A percentile compares a stretch with the other conserved stretches of the same genome.
Conservation (phyloP, 2,329 filamentous ascomycete genomes). For the Thelonectria blattea region DNA sequence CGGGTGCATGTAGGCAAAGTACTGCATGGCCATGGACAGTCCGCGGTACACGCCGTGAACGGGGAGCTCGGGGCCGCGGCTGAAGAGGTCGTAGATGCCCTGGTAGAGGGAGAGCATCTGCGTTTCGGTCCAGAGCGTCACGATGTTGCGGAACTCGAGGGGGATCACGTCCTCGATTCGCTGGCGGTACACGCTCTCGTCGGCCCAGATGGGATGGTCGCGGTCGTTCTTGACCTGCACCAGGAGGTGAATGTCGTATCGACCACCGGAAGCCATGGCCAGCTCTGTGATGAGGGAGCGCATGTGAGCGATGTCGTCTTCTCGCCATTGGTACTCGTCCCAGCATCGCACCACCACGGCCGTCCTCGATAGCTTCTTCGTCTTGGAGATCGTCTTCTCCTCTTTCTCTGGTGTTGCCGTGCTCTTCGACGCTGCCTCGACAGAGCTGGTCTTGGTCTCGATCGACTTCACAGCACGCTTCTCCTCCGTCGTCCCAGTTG, state of each 20-base stretch:
- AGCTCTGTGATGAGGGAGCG: constrained; percentile 86
- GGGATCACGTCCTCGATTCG: constrained; percentile 74
- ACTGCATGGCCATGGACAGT: constrained; percentile 92
- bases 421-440: constrained; percentile 7
- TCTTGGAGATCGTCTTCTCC: constrained; percentile 4
- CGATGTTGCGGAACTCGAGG: constrained; percentile 85
- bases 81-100: constrained; percentile 79
- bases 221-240: constrained; percentile 83
- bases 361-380: constrained; percentile 52
- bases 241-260: constrained; percentile 86
- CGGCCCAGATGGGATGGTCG: constrained; percentile 78
- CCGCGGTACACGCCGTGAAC: constrained; percentile 93
- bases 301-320: constrained; percentile 81
- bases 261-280: constrained; percentile 78
- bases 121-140: constrained; percentile 90
- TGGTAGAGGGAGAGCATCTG: constrained; percentile 94
- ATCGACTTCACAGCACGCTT: constrained; percentile 14
- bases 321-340: constrained; percentile 78
- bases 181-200: constrained; percentile 69
- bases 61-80: constrained; percentile 69
- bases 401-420: constrained; percentile 15
- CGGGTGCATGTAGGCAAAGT: constrained; percentile 86
- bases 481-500: constrained; percentile 21
- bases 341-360: constrained; percentile 84
- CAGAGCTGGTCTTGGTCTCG: constrained; percentile 27